Conservation (phyloP, 768 basidiomycete species). For the Suillus subaureus region DNA sequence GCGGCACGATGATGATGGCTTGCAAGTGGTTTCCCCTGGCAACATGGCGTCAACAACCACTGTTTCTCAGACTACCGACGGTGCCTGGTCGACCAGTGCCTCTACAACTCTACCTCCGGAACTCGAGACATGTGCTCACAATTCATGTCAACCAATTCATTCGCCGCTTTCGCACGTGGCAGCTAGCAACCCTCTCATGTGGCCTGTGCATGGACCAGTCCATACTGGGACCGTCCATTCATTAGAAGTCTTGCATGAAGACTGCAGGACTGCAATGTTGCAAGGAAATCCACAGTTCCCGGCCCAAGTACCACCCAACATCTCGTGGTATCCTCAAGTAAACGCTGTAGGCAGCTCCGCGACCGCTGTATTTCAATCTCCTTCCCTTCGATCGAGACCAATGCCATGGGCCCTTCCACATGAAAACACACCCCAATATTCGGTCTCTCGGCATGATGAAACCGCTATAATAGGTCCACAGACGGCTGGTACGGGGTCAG, state of each 20-base stretch:
- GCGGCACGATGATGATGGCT: neutral
- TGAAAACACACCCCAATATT: neutral
- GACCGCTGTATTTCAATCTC: neutral
- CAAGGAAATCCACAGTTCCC: neutral
- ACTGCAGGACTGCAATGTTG: neutral
- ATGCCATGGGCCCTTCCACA: neutral
- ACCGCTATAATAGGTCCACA: neutral
- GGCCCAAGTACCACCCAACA: neutral
- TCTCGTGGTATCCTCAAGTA: slow-evolving; percentile 5
- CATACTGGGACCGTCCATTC: neutral
- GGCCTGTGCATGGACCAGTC: slow-evolving; percentile 1
- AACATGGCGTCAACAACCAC: neutral
- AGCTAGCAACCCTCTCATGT: neutral
- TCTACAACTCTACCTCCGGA: neutral
- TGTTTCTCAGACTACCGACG: neutral
- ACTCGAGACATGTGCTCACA: neutral
- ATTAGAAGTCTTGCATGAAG: slow-evolving; percentile 2
- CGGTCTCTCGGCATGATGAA: neutral
- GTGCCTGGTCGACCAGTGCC: neutral
- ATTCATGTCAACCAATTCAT: neutral
- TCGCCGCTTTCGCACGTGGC: neutral
- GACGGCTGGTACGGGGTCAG: neutral
- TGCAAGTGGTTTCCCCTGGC: neutral
- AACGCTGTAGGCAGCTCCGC: neutral
- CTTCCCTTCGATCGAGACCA: neutral